Base-by-base conservation (phyloP, 192 early-diverging fungal species). In the Coemansia sp. region DNA sequence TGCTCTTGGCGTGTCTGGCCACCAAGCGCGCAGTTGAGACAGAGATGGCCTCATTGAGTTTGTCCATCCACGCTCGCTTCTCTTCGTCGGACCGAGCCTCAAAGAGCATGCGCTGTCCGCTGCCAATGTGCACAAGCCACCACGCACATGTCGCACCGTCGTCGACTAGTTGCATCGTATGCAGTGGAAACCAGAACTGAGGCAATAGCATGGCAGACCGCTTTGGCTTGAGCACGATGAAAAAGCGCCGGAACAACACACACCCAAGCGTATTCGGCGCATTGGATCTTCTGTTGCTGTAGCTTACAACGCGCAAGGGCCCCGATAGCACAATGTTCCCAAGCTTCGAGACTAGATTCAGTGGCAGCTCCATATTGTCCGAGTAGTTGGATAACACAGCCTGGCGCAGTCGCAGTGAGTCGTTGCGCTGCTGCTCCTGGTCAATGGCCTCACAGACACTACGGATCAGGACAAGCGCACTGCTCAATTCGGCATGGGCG, bases 161-260 rank as follows among this genome's bases (percentile, higher is more conserved):
- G 65, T 92, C 90, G 18, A 87, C 83, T 7, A 90, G 67, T 18
- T 81, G 85, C 75, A 88, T 87, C 4, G 85, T 81, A 18, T 89
- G 81, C 42, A 92, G 75, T 0, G 91, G 90, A 31, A 92, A 87
- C 91, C 91, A 92, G 67, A 87, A 87, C 49, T 89, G 85, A 2
- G 90, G 87, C 29, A 88, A 79, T 15, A 90, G 83, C 22, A 68
- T 70, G 22, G 63, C 78, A 1, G 76, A 59, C 22, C 86, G 87
- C 60, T 87, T 87, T 5, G 84, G 73, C 43, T 84, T 80, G 18
- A 92, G 79, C 10, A 92, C 74, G 3, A 92, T 79, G 27, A 92
- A 57, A 64, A 89, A 89, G 2, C 86, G 78, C 46, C 79, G 72
- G 63, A 91, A 92, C 41, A 92, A 67, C 44, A 89, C 88, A 31